Evolutionary conservation across 108 stramenopile genomes (phyloP), one percentile per base, ranked within the genome.

Genomic region (Epipyxis sp.): DNA sequence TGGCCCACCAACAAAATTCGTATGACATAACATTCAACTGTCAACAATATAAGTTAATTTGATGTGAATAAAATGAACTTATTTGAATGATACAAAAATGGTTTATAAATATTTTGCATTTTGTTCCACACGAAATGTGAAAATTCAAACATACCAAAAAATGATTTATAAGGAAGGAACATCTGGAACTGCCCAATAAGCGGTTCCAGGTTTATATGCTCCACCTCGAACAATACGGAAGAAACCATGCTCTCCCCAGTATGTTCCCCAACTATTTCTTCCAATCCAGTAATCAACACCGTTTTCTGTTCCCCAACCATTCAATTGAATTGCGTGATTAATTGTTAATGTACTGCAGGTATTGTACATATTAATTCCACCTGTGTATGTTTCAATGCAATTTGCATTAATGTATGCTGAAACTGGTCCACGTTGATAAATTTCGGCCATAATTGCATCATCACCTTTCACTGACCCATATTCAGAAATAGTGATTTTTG

Each of bases 191-290:
- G 71, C 71, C 71, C 71, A 74, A 42, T 34, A 74, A 10, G 46
- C 71, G 3, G n/a, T 39, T 6, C 42, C 42, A 46, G 71, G 71
- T 3, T 74, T 37, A 39, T 74, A 74, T 3, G 10, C 10, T 27
- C 71, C 78, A 42, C 82, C 82, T 3, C 82, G 80, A 2, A 79
- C 77, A 13, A 83, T 79, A 35, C 79, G 79, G 42, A 87, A 82
- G 79, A 82, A 87, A 34, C 86, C 84, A 29, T 67, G 6, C 80
- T 85, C 84, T 32, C 86, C 86, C 86, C 86, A 87, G 61, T 82
- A 82, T 34, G 78, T 79, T 1, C 86, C 86, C 86, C 86, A 87
- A 13, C 71, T 76, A 76, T 87, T 87, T 20, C 84, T 32, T n/a
- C 81, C 84, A 29, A 82, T 71, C 82, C 84, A 87, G 71, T 82